Base-by-base conservation (phyloP, 2,329 filamentous ascomycete species). In the Dothideomycetes sp. region DNA sequence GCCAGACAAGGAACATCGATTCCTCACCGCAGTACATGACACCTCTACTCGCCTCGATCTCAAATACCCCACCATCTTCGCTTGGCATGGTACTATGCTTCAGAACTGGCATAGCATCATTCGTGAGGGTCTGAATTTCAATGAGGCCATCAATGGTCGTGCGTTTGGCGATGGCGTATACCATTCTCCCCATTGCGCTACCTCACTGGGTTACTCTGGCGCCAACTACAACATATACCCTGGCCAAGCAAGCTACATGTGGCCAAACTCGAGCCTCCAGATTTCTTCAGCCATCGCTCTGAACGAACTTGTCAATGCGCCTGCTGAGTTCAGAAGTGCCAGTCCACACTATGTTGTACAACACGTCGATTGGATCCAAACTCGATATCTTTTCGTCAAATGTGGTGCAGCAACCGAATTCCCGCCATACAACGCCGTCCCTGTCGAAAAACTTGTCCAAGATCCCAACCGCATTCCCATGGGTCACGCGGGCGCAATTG, bases 51-150 rank as follows among this genome's bases (percentile, higher is more conserved):
- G 63, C 5, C 52, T 68, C 13, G 59, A 60, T 27, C 50, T 67
- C 32, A 49, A 60, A 45, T 67, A 76, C 49, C 82, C 83, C 0
- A 89, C 84, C 0, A 59, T 94, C 2, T 86, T 94, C 53, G 85
- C 84, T 0, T 94, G 83, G 80, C 88, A 95, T 57, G 88, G 87
- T 5, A 93, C 84, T 52, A 58, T 64, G 0, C 48, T 94, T 3
- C 49, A 59, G 3, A 94, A 94, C 52, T 94, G 88, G 88, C 88
- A 95, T 59, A 83, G 80, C 51, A 94, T 95, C 51, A 77, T 94
- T 47, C 77, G 87, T 22, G 76, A 82, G 45, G 87, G 88, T 0
- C 66, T 95, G 5, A 76, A 94, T 56, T 94, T 79, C 61, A 73
- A 76, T 4, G 59, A 73, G 1, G 61, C 65, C 0, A 29, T 57